Percentiles rank a stretch among this genome's conserved stretches.
Evolutionary conservation across 2,329 filamentous ascomycete species (phyloP).

Genomic region (Talaromyces sp.): DNA sequence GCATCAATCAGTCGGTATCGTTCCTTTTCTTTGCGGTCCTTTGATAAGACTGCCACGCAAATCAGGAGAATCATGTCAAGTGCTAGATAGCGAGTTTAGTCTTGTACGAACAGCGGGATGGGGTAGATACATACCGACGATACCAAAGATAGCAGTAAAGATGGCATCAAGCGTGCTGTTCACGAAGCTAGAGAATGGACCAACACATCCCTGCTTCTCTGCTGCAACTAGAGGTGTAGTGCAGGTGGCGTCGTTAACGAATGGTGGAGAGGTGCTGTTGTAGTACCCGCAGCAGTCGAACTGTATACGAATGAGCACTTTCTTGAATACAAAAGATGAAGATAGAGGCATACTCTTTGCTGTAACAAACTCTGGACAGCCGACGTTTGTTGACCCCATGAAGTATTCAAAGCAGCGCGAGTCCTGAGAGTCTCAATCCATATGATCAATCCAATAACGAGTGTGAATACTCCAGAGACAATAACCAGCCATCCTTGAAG

Average conservation of each 20-base stretch:
- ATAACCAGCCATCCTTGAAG: constrained; percentile 64
- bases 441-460: constrained; percentile 64
- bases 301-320: constrained; percentile 41
- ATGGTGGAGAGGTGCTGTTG: constrained; percentile 69
- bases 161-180: constrained; percentile 72
- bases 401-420: constrained; percentile 58
- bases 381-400: constrained; percentile 61
- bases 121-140: constrained; percentile 58
- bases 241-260: constrained; percentile 67
- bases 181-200: constrained; percentile 65
- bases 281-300: constrained; percentile 79
- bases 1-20: constrained; percentile 78
- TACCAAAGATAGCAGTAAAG: constrained; percentile 76
- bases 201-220: constrained; percentile 67
- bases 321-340: neutral
- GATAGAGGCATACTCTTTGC: constrained; percentile 54
- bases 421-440: constrained; percentile 73
- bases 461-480: constrained; percentile 62
- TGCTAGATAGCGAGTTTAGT: constrained; percentile 35
- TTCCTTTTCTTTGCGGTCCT: constrained; percentile 76
- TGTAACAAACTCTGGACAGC: constrained; percentile 68
- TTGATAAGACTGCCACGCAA: constrained; percentile 71
- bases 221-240: constrained; percentile 69
- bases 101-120: neutral
- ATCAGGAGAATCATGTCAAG: constrained; percentile 68